These are phyloP conservation scores for Larix kaempferi DNA, from an alignment of 75 land plant species.

Conservation along the genomic window DNA sequence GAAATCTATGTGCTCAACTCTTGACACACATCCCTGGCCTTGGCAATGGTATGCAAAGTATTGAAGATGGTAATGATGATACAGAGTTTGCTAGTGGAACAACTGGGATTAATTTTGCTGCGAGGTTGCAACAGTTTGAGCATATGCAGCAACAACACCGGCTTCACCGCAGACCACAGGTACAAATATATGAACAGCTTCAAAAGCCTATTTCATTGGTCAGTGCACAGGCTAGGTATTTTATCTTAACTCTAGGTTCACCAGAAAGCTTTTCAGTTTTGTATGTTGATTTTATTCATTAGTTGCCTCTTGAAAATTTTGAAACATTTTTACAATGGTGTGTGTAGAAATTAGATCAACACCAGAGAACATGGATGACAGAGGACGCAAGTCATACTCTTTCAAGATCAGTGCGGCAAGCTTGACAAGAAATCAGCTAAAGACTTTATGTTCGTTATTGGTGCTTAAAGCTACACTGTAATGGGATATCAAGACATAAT, in stretches of 20 bases:
- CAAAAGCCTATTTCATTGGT: constrained; percentile 27
- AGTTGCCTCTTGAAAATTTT: not conserved
- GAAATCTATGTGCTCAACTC: constrained; percentile 46
- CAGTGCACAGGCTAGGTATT: constrained; percentile 31
- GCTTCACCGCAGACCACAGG: constrained; percentile 29
- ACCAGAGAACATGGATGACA: constrained; percentile 4
- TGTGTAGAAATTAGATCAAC: constrained; percentile 32
- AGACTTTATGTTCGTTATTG: no score
- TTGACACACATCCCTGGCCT: constrained; percentile 30
- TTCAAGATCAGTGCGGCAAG: constrained; percentile 44
- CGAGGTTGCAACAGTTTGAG: constrained; percentile 79
- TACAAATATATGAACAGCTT: constrained; percentile 20
- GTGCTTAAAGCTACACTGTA: no score
- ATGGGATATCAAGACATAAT: no score
- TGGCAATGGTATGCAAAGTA: constrained; percentile 27
- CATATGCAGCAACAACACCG: constrained; percentile 85
- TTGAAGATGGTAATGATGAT: constrained; percentile 54
- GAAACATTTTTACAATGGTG: constrained; percentile 20
- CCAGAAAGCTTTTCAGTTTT: no score
- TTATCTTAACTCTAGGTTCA: not conserved
- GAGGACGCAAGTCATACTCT: constrained; percentile 27
- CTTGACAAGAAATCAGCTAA: not conserved
- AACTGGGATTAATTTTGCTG: constrained; percentile 63
- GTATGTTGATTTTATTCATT: not conserved
- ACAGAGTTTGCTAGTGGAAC: constrained; percentile 35